Conservation (phyloP, 495 filamentous ascomycete genomes). For the Penicillium coprophilum region DNA sequence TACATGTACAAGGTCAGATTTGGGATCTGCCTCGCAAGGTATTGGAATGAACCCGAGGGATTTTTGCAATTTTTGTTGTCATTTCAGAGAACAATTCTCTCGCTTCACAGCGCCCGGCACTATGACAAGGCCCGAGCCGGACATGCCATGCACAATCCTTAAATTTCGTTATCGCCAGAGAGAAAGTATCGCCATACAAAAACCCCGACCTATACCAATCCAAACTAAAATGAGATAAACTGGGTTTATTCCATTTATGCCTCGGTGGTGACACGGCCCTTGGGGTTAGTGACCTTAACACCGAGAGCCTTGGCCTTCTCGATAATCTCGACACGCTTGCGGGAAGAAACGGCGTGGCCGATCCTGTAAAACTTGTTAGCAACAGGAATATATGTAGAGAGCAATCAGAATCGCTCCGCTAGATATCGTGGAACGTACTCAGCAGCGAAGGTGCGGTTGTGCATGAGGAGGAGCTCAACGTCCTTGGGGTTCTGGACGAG, state of each 20-base stretch:
- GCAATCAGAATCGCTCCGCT: not conserved
- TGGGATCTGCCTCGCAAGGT: not conserved
- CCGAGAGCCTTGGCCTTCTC: conserved; percentile 91
- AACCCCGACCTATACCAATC: conserved; percentile 31
- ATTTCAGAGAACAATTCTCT: conserved; percentile 36
- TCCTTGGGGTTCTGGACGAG: conserved; percentile 94
- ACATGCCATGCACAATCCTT: conserved; percentile 37
- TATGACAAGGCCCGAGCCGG: conserved; percentile 32
- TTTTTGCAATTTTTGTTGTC: conserved; percentile 39
- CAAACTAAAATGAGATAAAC: conserved; percentile 33
- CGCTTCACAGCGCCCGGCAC: conserved; percentile 29
- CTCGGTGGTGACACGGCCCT: conserved; percentile 97
- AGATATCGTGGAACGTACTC: conserved; percentile 64
- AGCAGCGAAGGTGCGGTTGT: conserved; percentile 97
- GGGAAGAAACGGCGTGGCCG: conserved; percentile 91
- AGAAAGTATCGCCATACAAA: conserved; percentile 35
- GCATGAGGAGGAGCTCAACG: conserved; percentile 97
- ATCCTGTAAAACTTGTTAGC: conserved; percentile 61
- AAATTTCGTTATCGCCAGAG: conserved; percentile 39
- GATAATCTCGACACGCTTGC: conserved; percentile 97
- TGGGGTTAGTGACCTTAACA: conserved; percentile 99
- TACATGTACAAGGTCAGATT: conserved; percentile 7
- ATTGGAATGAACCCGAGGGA: conserved; percentile 11
- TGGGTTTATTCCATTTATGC: conserved; percentile 61
- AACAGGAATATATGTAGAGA: not conserved